Evolutionary conservation across 2,329 filamentous ascomycete genomes (phyloP).

Genomic region (Geosmithia morbida): DNA sequence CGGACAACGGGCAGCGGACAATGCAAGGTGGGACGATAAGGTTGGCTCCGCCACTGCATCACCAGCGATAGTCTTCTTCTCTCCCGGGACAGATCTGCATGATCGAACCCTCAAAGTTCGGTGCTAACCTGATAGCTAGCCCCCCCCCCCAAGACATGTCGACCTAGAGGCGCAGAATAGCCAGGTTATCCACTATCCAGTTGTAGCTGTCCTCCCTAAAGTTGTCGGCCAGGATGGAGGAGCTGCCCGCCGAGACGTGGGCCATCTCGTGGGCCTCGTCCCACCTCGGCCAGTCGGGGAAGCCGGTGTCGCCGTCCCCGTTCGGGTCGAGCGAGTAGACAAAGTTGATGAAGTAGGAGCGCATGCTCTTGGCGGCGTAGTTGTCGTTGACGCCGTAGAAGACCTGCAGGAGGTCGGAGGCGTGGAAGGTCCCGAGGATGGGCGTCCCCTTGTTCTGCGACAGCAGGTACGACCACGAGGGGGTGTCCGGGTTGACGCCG

Average conservation of each 20-base stretch:
- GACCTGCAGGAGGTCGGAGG: constrained; percentile 37
- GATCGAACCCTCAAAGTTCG: too few relatives aligned
- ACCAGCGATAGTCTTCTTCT: too few relatives aligned
- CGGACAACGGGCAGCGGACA: too few relatives aligned
- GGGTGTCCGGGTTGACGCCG: constrained; percentile 26
- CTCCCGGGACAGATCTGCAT: too few relatives aligned
- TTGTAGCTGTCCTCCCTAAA: background rate
- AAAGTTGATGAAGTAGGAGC: constrained; percentile 44
- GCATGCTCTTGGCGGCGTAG: constrained; percentile 29
- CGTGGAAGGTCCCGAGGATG: constrained; percentile 50
- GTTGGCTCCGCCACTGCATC: too few relatives aligned
- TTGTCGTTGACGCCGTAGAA: constrained; percentile 36
- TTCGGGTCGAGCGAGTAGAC: constrained; percentile 44
- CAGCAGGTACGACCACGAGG: constrained; percentile 45
- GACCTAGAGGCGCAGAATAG: background rate
- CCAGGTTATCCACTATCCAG: constrained; percentile 1
- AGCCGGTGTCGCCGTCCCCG: constrained; percentile 13
- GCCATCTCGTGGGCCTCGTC: constrained; percentile 17
- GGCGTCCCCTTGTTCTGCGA: constrained; percentile 45
- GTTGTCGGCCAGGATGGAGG: background rate
- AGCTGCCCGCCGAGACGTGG: background rate
- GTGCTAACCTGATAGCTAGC: too few relatives aligned
- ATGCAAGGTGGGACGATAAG: too few relatives aligned
- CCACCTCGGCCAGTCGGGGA: constrained; percentile 23
- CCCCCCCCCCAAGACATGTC: too few relatives aligned